These are phyloP conservation scores for Physaria fendleri DNA, from an alignment of 345 rosid genomes.

Conservation along the genomic window DNA sequence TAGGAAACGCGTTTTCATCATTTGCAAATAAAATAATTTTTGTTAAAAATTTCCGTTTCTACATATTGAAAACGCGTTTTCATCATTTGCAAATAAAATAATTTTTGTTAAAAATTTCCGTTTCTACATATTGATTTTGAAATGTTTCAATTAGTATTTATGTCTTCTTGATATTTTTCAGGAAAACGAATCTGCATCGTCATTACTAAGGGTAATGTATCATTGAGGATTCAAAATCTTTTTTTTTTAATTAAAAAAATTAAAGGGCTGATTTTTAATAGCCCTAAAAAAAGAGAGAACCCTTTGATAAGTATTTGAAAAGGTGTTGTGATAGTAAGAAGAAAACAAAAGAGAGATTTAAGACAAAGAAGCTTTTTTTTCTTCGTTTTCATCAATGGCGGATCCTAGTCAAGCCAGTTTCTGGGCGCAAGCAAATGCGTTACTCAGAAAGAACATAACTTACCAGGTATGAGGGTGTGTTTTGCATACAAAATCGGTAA, in stretches of 20 bases:
- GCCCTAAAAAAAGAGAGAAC: not conserved
- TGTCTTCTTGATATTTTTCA: no score
- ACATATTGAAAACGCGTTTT: no score
- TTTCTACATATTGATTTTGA: no score
- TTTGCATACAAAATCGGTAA: not conserved
- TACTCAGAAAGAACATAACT: conserved; percentile 75
- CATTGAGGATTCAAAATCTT: no score
- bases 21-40: no score
- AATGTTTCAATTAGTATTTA: no score
- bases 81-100: no score
- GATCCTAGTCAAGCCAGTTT: conserved; percentile 47
- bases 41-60: no score
- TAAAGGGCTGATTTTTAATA: not conserved
- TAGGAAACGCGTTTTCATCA: no score
- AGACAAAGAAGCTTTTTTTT: conserved; percentile 2
- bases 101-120: no score
- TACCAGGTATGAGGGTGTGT: conserved; percentile 49
- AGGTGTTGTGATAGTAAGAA: not conserved
- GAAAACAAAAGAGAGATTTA: not conserved
- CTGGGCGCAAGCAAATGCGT: conserved; percentile 71
- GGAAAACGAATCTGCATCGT: no score
- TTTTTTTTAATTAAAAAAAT: not conserved
- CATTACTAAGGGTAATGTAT: no score
- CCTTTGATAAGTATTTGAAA: not conserved
- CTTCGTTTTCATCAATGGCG: conserved; percentile 41